Evolutionary conservation across 148 eudicot genomes (phyloP), one percentile per base, ranked within the genome.

Genomic region (Nyssa sinensis): DNA sequence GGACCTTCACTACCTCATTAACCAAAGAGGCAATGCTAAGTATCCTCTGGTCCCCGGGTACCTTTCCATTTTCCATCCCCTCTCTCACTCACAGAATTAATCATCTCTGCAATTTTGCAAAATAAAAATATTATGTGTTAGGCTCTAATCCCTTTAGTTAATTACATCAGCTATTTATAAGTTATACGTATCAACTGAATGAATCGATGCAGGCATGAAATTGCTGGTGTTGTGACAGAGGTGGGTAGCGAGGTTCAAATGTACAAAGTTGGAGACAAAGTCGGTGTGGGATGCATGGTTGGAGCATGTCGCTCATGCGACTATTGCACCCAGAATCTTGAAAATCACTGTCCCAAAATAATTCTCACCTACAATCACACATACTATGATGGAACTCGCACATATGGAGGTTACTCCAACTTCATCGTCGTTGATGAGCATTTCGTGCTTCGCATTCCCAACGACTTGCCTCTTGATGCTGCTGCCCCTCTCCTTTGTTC

Each of bases 321-420:
- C 9, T 17, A 2, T 4, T 71, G 74, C n/a, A 19, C 49, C 8
- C 16, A 53, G 1, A 39, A 71, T 53, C 64, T 57, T 3, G 74
- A 71, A 33, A 53, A 71, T 10, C 58, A 57, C 6, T 71, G 74
- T 17, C 62, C 74, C 0, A 51, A 51, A 16, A 1, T 1, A 28
- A 25, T 71, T 5, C 5, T 0, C 11, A 57, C 74, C 5, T 57
- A 71, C 62, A 60, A 32, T 7, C 3, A 0, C 30, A 33, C 64
- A 4, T 11, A 71, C 28, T 31, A 14, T 71, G 74, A 71, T 32
- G 74, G 74, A 34, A 28, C 64, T 21, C 14, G 23, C 0, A 81
- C 84, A n/a, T 63, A 81, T 7, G 84, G 84, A 24, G 84, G 84
- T 23, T 81, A 63, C 68, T 81, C 84, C 19, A 72, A 81, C 24